Base-by-base conservation (phyloP, 257 asterid species). In the Sherardia arvensis region DNA sequence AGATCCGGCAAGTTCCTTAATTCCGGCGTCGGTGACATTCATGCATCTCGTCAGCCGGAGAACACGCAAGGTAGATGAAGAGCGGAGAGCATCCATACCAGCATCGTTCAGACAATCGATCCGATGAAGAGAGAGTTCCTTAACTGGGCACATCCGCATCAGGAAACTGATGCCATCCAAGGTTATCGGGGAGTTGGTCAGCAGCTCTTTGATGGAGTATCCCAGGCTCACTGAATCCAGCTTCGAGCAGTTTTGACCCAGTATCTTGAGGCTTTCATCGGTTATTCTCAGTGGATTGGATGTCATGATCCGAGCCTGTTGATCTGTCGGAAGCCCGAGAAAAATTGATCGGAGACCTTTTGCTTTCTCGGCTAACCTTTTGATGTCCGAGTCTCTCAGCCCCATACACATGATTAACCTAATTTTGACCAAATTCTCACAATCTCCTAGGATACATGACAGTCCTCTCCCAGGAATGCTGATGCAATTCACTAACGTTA, bases 401-500 rank as follows among this genome's bases (percentile, higher is more conserved):
- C 96, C 97, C 21, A 81, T 83, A 67, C 97, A 90, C 96, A 82
- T 79, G 72, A 84, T 91, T 28, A 90, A 65, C 71, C 77, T 85
- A 61, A 90, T 71, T 40, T 74, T 85, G 63, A 84, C 93, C 73
- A 90, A 68, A 73, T 82, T 90, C 61, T 68, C 71, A 76, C 97
- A 90, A 56, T 81, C 78, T 45, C 85, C 87, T n/a, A 90, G 53
- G 17, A 90, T 70, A 53, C 97, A 85, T n/a, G 96, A 88, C 11
- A 90, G 93, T 18, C 96, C 96, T 69, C 93, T 77, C 3, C 87
- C 96, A 0, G 96, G 91, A 80, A 85, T 85, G 62, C 78, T 84
- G 64, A 90, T 81, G 51, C 95, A 80, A 58, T 90, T 90, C 59
- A 82, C 96, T 64, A 90, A 65, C 70, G 77, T 82, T 15, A 90